Evolutionary conservation across 2,329 filamentous ascomycete genomes (phyloP).

Genomic region (Ceratocystis lukuohia): DNA sequence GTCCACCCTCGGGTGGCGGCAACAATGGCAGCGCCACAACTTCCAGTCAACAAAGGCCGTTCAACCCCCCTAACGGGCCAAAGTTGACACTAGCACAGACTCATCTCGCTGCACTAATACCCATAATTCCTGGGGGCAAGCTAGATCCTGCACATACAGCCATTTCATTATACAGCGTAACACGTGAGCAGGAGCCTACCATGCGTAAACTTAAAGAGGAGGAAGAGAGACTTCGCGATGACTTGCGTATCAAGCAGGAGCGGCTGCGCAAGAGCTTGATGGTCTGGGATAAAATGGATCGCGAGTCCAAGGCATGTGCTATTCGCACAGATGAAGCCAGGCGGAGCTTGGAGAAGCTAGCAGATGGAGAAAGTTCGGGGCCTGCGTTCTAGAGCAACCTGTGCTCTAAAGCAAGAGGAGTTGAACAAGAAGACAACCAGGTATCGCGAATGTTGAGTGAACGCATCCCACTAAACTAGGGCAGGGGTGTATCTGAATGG

Average conservation of each 20-base stretch:
- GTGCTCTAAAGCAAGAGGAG: background rate
- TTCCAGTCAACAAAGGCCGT: background rate
- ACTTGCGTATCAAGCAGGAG: slow-evolving; percentile 41
- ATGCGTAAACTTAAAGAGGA: slow-evolving; percentile 42
- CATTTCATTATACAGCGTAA: slow-evolving; percentile 33
- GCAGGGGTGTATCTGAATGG: background rate
- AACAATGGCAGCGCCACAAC: background rate
- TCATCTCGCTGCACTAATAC: slow-evolving; percentile 38
- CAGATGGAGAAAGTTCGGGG: slow-evolving; percentile 39
- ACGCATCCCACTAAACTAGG: background rate
- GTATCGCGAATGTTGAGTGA: background rate
- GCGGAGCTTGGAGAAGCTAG: slow-evolving; percentile 42
- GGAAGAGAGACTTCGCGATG: slow-evolving; percentile 43
- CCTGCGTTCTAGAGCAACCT: slow-evolving; percentile 35
- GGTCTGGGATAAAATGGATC: slow-evolving; percentile 40
- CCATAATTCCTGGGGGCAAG: slow-evolving; percentile 41
- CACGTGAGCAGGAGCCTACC: slow-evolving; percentile 42
- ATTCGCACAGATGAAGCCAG: slow-evolving; percentile 44
- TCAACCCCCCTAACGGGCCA: slow-evolving; percentile 21
- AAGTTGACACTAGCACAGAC: slow-evolving; percentile 39
- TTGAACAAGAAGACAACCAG: too few relatives aligned
- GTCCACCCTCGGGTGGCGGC: slow-evolving; percentile 27
- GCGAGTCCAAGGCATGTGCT: slow-evolving; percentile 41
- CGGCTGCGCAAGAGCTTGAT: slow-evolving; percentile 40
- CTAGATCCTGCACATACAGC: slow-evolving; percentile 36